A percentile compares a stretch with the other conserved stretches of the same genome.
Evolutionary conservation across 208 protist genomes (phyloP).

Genomic region (Leishmania tropica): DNA sequence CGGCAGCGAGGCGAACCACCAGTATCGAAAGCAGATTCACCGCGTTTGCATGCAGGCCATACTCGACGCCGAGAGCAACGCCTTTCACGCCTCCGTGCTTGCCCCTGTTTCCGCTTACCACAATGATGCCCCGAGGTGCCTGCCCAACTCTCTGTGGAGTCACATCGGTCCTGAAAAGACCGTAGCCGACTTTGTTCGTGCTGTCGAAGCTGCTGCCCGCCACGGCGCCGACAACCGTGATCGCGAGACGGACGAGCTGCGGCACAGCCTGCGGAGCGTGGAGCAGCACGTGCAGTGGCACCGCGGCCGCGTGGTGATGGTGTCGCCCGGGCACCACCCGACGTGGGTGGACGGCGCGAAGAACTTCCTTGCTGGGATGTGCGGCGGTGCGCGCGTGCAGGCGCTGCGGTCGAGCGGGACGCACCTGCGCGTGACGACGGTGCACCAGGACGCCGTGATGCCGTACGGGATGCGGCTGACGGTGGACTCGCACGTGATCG

Average conservation of each 20-base stretch:
- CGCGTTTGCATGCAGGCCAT: neutral
- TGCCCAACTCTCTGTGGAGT: neutral
- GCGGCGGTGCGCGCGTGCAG: slow-evolving; percentile 25
- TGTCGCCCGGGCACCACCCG: slow-evolving; percentile 96
- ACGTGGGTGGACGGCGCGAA: slow-evolving; percentile 82
- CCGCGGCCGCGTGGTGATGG: slow-evolving; percentile 88
- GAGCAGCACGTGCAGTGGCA: slow-evolving; percentile 93
- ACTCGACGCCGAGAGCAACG: neutral
- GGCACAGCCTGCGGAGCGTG: slow-evolving; percentile 93
- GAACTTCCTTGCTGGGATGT: slow-evolving; percentile 54
- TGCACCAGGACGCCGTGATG: slow-evolving; percentile 72
- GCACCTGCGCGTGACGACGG: slow-evolving; percentile 58
- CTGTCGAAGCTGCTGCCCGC: neutral
- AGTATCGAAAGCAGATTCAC: slow-evolving; percentile 29
- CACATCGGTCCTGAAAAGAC: neutral
- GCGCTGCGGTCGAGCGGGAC: slow-evolving; percentile 27
- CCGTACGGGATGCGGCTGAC: slow-evolving; percentile 61
- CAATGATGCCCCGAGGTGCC: neutral
- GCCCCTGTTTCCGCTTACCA: too few relatives aligned
- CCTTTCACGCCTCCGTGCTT: neutral
- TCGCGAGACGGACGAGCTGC: slow-evolving; percentile 93
- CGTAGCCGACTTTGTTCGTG: neutral
- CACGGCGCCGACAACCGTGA: neutral
- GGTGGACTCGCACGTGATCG: slow-evolving; percentile 54
- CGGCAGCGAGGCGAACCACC: slow-evolving; percentile 84